These are phyloP conservation scores for Metarhizium sp. DNA, from an alignment of 2,329 filamentous ascomycete species.

Conservation along the genomic window DNA sequence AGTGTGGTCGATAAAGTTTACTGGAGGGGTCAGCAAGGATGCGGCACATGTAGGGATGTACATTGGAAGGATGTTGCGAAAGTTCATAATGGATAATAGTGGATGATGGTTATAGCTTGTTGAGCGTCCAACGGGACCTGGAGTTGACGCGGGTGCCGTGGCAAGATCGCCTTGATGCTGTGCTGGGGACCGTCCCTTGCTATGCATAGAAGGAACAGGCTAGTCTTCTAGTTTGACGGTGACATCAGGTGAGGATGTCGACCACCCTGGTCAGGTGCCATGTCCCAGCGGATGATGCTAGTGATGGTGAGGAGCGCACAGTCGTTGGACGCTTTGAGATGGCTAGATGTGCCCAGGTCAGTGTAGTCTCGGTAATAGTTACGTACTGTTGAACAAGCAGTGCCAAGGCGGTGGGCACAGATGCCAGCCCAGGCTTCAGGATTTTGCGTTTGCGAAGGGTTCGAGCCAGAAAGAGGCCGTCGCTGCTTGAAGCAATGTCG, in stretches of 20 bases:
- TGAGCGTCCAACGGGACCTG: background rate
- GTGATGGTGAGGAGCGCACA: background rate
- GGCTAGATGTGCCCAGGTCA: background rate
- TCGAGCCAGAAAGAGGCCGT: background rate
- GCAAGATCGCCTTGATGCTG: background rate
- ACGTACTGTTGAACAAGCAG: background rate
- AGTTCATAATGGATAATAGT: background rate
- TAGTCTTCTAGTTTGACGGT: conserved; percentile 2
- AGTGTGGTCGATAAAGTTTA: conserved; percentile 16
- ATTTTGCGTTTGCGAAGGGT: background rate
- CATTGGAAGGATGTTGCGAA: background rate
- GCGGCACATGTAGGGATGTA: conserved; percentile 5
- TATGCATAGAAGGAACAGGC: background rate
- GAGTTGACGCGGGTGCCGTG: background rate
- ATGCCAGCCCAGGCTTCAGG: background rate
- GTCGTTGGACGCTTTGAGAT: background rate
- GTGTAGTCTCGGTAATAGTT: background rate
- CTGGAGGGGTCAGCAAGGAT: conserved; percentile 9
- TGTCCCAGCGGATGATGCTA: background rate
- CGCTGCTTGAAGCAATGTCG: background rate
- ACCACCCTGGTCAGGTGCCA: background rate
- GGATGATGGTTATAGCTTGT: background rate
- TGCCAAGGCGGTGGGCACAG: background rate
- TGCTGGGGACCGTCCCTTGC: background rate
- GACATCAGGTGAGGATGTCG: conserved; percentile 6